phyloP scores from a whole-genome alignment of 75 land plant genomes.

The Gnetum montanum region DNA sequence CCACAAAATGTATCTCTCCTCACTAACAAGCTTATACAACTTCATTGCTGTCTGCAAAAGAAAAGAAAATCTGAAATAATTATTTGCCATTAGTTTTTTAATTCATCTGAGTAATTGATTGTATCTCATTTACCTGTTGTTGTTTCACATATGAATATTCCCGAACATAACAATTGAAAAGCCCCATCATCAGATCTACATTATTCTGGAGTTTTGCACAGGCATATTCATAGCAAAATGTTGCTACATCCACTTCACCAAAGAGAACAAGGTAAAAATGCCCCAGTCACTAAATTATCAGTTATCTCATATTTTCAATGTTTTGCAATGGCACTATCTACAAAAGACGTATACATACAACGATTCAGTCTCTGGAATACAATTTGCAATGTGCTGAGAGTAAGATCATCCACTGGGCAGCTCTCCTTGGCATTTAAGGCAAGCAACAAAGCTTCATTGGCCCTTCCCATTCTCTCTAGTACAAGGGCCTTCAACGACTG shows the following conservation, averaged over 20 bases:
- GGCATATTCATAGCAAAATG: slow-evolving; percentile 83
- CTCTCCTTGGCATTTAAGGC: slow-evolving; percentile 70
- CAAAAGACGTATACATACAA: slow-evolving; percentile 25
- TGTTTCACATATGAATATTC: slow-evolving; percentile 90
- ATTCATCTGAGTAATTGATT: too few species aligned
- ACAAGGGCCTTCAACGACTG: slow-evolving; percentile 90
- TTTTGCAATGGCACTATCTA: not conserved
- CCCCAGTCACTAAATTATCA: slow-evolving; percentile 1
- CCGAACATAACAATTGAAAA: slow-evolving; percentile 90
- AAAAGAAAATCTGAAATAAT: slow-evolving; percentile 2
- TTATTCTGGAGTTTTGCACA: slow-evolving; percentile 69
- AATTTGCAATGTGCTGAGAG: slow-evolving; percentile 85
- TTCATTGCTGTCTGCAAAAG: slow-evolving; percentile 81
- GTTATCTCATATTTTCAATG: not conserved
- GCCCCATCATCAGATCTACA: slow-evolving; percentile 76
- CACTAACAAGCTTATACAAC: slow-evolving; percentile 81
- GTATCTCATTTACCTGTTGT: slow-evolving; percentile 84
- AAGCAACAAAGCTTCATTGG: slow-evolving; percentile 68
- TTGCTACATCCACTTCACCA: slow-evolving; percentile 71
- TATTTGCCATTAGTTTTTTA: not conserved
- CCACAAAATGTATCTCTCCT: slow-evolving; percentile 89
- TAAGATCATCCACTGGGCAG: slow-evolving; percentile 67
- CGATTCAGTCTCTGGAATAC: slow-evolving; percentile 86
- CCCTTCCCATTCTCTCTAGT: slow-evolving; percentile 83
- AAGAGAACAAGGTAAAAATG: not conserved